These are phyloP conservation scores for Lyophyllum shimeji DNA, from an alignment of 768 basidiomycete genomes.

Conservation along the genomic window DNA sequence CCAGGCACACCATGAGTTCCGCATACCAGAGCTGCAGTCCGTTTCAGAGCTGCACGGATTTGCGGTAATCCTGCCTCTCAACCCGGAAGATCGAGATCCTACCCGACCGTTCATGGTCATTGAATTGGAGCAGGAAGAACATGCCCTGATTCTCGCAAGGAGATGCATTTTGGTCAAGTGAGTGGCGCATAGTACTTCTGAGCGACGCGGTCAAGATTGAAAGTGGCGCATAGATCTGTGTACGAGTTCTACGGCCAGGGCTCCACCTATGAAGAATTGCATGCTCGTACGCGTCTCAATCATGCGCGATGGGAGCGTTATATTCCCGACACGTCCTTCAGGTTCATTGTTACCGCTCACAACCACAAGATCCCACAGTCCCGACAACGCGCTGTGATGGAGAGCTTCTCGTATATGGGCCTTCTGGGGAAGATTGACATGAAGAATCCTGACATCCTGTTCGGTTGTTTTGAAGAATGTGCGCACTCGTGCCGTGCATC, in stretches of 20 bases:
- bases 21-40: slow-evolving; percentile 80
- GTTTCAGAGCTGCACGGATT: slow-evolving; percentile 76
- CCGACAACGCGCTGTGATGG: slow-evolving; percentile 66
- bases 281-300: slow-evolving; percentile 47
- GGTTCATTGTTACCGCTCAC: slow-evolving; percentile 72
- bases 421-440: slow-evolving; percentile 81
- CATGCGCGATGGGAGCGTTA: slow-evolving; percentile 57
- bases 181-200: slow-evolving; percentile 2
- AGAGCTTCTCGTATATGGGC: slow-evolving; percentile 84
- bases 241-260: slow-evolving; percentile 80
- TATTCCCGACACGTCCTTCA: slow-evolving; percentile 71
- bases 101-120: slow-evolving; percentile 76
- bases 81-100: slow-evolving; percentile 46
- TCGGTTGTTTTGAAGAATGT: slow-evolving; percentile 90
- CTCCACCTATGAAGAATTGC: slow-evolving; percentile 66
- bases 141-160: slow-evolving; percentile 69
- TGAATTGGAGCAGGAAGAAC: slow-evolving; percentile 64
- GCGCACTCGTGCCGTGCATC: slow-evolving; percentile 20
- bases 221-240: slow-evolving; percentile 51
- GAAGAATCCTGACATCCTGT: slow-evolving; percentile 70
- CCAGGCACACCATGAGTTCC: slow-evolving; percentile 78
- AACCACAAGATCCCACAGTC: slow-evolving; percentile 72
- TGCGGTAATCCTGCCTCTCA: slow-evolving; percentile 46
- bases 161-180: slow-evolving; percentile 87
- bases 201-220: background rate